Conservation (phyloP, 352 stramenopile genomes). For the Nothophytophthora sp. region DNA sequence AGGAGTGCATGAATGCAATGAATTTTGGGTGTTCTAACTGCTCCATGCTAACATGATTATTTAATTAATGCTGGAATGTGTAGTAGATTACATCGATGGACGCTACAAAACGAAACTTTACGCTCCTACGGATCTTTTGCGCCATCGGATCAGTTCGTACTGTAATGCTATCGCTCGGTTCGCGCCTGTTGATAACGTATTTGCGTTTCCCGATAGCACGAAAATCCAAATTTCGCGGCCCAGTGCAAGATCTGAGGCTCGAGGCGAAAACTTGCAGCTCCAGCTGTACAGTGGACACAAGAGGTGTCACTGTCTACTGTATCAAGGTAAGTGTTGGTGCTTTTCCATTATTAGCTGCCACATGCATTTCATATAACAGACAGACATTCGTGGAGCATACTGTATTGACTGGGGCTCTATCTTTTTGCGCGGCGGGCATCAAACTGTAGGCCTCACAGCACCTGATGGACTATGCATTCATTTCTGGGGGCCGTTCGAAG, state of each 20-base stretch:
- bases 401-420: no score
- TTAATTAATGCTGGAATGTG: background rate
- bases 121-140: background rate
- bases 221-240: slow-evolving; percentile 4
- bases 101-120: background rate
- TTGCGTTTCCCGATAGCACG: slow-evolving; percentile 5
- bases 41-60: no score
- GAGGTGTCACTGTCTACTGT: slow-evolving; percentile 4
- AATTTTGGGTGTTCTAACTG: no score
- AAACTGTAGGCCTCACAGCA: background rate
- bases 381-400: no score
- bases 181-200: background rate
- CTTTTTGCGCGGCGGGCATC: no score
- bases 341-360: no score
- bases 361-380: no score
- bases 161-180: background rate
- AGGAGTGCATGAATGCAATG: no score
- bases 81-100: slow-evolving; percentile 3
- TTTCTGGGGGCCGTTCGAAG: background rate
- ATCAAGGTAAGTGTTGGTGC: no score
- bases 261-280: background rate
- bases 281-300: slow-evolving; percentile 3
- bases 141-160: background rate
- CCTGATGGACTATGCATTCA: slow-evolving; percentile 3
- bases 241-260: no score